A percentile compares a stretch with the other conserved stretches of the same genome.
Evolutionary conservation across 2,329 filamentous ascomycete species (phyloP).

Genomic region (Taxawa tesnikishii): DNA sequence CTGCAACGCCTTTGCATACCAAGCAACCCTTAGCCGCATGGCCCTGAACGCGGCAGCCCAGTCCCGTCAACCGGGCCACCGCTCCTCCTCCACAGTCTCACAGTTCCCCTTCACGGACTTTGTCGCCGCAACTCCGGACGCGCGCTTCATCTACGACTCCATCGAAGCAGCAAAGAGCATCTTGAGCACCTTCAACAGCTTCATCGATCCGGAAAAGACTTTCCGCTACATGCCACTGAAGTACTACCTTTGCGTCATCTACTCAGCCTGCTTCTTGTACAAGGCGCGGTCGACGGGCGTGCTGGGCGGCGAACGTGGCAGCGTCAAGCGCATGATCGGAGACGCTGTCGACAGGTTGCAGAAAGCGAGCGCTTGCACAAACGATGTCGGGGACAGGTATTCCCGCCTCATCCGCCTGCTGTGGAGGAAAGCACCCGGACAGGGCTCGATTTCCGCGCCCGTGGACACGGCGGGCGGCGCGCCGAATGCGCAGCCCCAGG

Average conservation of each 20-base stretch:
- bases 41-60: conserved; percentile 13
- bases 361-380: conserved; percentile 43
- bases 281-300: conserved; percentile 51
- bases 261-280: conserved; percentile 53
- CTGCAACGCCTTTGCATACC: conserved; percentile 56
- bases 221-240: conserved; percentile 53
- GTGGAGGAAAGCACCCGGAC: conserved; percentile 35
- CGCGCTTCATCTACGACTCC: conserved; percentile 54
- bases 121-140: conserved; percentile 48
- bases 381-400: conserved; percentile 50
- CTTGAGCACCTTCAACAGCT: conserved; percentile 46
- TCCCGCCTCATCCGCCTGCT: conserved; percentile 47
- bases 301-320: conserved; percentile 40
- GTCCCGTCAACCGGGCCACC: background rate
- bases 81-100: conserved; percentile 24
- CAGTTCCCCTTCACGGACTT: conserved; percentile 35
- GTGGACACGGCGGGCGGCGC: too few relatives aligned
- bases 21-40: conserved; percentile 25
- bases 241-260: conserved; percentile 51
- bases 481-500: conserved; percentile 5
- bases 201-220: conserved; percentile 45
- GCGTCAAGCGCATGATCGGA: conserved; percentile 44
- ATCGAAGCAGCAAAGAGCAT: conserved; percentile 52
- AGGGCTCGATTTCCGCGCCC: too few relatives aligned
- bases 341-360: conserved; percentile 48